Percentiles rank a stretch among this genome's conserved stretches.
These are phyloP conservation scores for Cercospora citrullina DNA, from an alignment of 2,329 filamentous ascomycete species.

Conservation along the genomic window DNA sequence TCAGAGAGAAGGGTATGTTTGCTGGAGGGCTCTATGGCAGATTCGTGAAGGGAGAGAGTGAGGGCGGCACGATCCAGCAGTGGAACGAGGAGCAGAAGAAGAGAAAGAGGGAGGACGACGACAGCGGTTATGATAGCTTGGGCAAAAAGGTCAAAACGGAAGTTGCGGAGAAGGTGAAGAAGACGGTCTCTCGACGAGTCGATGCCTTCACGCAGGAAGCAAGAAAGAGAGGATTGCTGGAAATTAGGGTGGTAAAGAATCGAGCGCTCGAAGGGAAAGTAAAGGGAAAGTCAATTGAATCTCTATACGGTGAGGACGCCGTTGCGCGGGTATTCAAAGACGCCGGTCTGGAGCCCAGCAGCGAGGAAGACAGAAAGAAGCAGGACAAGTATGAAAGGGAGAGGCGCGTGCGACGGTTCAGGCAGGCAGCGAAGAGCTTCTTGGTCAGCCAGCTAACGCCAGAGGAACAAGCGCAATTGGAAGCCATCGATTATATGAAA, in stretches of 20 bases:
- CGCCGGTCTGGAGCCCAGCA: conserved; percentile 1
- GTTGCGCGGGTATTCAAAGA: conserved; percentile 14
- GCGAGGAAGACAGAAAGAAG: conserved; percentile 6
- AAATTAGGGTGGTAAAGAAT: conserved; percentile 5
- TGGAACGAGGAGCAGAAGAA: conserved; percentile 22
- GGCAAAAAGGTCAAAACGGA: conserved; percentile 22
- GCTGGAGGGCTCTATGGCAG: conserved; percentile 70
- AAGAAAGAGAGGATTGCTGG: conserved; percentile 11
- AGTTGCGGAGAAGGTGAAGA: conserved; percentile 9
- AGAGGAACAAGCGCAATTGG: conserved; percentile 10
- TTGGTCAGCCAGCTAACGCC: conserved; percentile 18
- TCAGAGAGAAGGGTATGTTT: conserved; percentile 50
- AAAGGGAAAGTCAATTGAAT: background rate
- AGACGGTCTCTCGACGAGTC: background rate
- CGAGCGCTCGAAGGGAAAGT: conserved; percentile 12
- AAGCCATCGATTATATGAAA: background rate
- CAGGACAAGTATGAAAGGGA: conserved; percentile 21
- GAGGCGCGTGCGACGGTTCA: conserved; percentile 24
- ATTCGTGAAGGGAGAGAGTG: conserved; percentile 78
- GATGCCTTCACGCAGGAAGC: conserved; percentile 17
- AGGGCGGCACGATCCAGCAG: conserved; percentile 66
- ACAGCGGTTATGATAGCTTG: conserved; percentile 18
- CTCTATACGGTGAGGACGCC: conserved; percentile 13
- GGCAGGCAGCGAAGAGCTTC: conserved; percentile 22
- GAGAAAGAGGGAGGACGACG: conserved; percentile 12